Conservation (phyloP, 2,329 filamentous ascomycete species). For the Fusarium longipes region DNA sequence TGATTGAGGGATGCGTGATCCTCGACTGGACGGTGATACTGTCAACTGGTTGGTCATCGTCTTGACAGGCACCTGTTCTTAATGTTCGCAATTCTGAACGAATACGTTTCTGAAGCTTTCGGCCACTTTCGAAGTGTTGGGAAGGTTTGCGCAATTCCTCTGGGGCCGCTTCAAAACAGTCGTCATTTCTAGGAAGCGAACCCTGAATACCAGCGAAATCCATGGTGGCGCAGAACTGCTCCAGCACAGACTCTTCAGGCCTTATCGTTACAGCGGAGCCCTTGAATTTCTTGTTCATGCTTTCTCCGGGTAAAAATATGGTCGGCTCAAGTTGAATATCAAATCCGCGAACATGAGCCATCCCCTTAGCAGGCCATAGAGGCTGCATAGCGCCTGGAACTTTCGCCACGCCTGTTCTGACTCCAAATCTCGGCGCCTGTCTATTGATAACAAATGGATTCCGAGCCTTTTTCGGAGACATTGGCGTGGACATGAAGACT, state of each 20-base stretch:
- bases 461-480: slow-evolving; percentile 60
- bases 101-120: slow-evolving; percentile 63
- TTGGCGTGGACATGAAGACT: slow-evolving; percentile 65
- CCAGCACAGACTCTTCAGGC: slow-evolving; percentile 58
- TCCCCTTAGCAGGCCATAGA: slow-evolving; percentile 76
- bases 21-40: slow-evolving; percentile 46
- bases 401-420: slow-evolving; percentile 61
- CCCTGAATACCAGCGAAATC: slow-evolving; percentile 45
- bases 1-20: slow-evolving; percentile 67
- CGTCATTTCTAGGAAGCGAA: slow-evolving; percentile 47
- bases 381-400: slow-evolving; percentile 74
- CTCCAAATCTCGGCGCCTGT: slow-evolving; percentile 56
- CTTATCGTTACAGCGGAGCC: slow-evolving; percentile 57
- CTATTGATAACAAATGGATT: slow-evolving; percentile 47
- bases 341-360: slow-evolving; percentile 70
- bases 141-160: slow-evolving; percentile 64
- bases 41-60: slow-evolving; percentile 50
- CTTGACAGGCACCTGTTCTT: background rate
- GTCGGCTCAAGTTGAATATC: slow-evolving; percentile 1
- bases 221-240: slow-evolving; percentile 42
- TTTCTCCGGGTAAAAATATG: background rate
- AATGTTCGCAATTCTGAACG: slow-evolving; percentile 57
- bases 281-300: slow-evolving; percentile 60
- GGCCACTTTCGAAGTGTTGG: slow-evolving; percentile 69
- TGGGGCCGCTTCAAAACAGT: slow-evolving; percentile 59